Evolutionary conservation across 768 basidiomycete genomes (phyloP).

Genomic region (Calocybe gangraenosa): DNA sequence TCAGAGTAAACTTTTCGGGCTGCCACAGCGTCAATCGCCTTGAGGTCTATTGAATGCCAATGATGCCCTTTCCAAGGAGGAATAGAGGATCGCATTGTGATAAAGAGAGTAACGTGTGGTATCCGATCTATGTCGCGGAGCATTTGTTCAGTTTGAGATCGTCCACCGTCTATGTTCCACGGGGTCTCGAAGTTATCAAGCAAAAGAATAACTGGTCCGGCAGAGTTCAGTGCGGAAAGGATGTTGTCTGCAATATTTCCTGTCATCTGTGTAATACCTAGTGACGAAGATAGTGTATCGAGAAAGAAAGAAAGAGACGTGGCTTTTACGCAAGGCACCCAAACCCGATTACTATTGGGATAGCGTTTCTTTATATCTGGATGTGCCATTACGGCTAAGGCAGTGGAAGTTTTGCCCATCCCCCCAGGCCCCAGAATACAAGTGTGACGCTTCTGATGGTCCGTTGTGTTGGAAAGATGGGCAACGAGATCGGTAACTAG

Average conservation of each 20-base stretch:
- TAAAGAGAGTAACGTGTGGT: neutral
- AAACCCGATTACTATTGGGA: conserved; percentile 16
- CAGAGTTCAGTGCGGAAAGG: conserved; percentile 9
- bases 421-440: conserved; percentile 27
- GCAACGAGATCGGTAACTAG: conserved; percentile 14
- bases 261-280: conserved; percentile 11
- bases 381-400: conserved; percentile 22
- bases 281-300: conserved; percentile 17
- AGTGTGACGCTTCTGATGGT: conserved; percentile 11
- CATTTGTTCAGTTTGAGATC: neutral
- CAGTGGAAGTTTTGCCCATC: conserved; percentile 29
- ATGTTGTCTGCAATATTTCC: conserved; percentile 16
- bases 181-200: conserved; percentile 32
- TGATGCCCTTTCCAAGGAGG: conserved; percentile 22
- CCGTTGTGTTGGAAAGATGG: neutral
- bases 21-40: conserved; percentile 16
- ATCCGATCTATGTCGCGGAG: neutral
- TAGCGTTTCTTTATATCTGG: conserved; percentile 16
- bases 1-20: conserved; percentile 18
- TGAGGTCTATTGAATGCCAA: conserved; percentile 16
- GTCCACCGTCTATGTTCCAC: conserved; percentile 20
- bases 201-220: conserved; percentile 18
- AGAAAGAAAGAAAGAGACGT: conserved; percentile 21
- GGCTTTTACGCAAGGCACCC: conserved; percentile 27
- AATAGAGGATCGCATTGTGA: neutral